These are phyloP conservation scores for Wickerhamiella spandovensis DNA, from an alignment of 805 yeast species.

Conservation along the genomic window DNA sequence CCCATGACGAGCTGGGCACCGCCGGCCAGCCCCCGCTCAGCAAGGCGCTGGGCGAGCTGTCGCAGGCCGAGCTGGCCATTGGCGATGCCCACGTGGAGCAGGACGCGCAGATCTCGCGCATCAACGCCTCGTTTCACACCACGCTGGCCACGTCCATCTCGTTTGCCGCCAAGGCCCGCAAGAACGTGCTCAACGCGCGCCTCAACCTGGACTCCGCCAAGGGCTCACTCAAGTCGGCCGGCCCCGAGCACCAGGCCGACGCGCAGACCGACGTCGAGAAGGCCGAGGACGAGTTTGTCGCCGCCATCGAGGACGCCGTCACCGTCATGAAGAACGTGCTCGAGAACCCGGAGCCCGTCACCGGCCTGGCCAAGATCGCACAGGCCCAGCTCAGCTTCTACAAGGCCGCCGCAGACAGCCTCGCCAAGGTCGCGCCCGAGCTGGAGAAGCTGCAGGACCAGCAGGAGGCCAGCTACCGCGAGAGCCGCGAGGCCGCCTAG, in stretches of 20 bases:
- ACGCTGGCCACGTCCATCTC: constrained; percentile 47
- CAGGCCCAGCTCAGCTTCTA: constrained; percentile 73
- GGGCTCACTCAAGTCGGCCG: constrained; percentile 32
- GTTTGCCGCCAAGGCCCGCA: constrained; percentile 56
- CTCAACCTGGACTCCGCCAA: constrained; percentile 70
- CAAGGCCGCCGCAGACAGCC: constrained; percentile 56
- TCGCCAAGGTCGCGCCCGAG: constrained; percentile 51
- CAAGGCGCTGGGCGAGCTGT: constrained; percentile 50
- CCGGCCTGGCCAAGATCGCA: constrained; percentile 53
- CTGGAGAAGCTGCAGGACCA: constrained; percentile 49
- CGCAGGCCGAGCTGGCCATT: constrained; percentile 55
- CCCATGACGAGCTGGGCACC: constrained; percentile 24
- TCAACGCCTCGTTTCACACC: constrained; percentile 52
- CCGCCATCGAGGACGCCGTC: constrained; percentile 79
- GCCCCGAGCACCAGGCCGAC: constrained; percentile 57
- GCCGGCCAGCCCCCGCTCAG: constrained; percentile 40
- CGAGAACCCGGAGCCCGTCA: constrained; percentile 53
- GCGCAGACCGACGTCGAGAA: constrained; percentile 66
- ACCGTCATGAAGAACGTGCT: constrained; percentile 69
- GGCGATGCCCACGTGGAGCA: constrained; percentile 77
- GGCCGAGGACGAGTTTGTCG: constrained; percentile 77
- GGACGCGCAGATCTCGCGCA: constrained; percentile 59
- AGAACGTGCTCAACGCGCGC: constrained; percentile 64
- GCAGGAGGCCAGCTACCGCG: constrained; percentile 28
- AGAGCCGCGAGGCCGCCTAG: constrained; percentile 6